phyloP scores from a whole-genome alignment of 108 stramenopile species.

The Nitzschia palea region DNA sequence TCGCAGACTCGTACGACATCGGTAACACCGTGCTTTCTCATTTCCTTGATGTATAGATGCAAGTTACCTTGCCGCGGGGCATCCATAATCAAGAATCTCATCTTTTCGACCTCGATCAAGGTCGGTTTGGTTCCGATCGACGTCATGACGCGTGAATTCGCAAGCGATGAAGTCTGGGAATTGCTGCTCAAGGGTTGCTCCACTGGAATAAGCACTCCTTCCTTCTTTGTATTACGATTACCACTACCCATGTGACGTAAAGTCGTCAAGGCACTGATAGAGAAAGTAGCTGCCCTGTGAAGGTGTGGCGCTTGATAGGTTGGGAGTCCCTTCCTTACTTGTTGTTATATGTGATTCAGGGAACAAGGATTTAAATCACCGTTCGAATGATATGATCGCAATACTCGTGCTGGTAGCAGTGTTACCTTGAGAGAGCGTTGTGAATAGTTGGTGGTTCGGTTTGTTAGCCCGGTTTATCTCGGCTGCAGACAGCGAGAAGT shows the following conservation, averaged over 20 bases:
- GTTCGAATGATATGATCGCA: too few relatives aligned
- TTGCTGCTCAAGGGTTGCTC: not conserved
- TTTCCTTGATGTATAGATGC: slow-evolving; percentile 91
- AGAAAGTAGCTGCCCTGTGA: too few relatives aligned
- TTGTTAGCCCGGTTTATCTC: slow-evolving; percentile 21
- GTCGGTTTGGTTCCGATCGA: slow-evolving; percentile 35
- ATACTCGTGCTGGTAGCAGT: too few relatives aligned
- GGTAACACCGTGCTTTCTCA: slow-evolving; percentile 88
- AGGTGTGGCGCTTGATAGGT: too few relatives aligned
- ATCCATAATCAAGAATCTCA: slow-evolving; percentile 97
- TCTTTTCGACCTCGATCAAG: slow-evolving; percentile 21
- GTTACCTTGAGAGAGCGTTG: too few relatives aligned
- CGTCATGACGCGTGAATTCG: slow-evolving; percentile 1
- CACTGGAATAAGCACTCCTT: slow-evolving; percentile 6
- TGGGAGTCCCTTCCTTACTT: too few relatives aligned
- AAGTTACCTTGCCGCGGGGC: slow-evolving; percentile 94
- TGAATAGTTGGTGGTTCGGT: too few relatives aligned
- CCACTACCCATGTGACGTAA: not conserved
- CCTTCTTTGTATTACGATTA: not conserved
- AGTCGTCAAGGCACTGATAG: too few relatives aligned
- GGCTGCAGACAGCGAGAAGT: slow-evolving; percentile 16
- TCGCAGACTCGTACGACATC: slow-evolving; percentile 94
- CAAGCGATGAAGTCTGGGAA: not conserved
- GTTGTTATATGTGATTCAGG: too few relatives aligned
- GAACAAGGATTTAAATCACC: too few relatives aligned